Percentiles rank a stretch among this genome's conserved stretches.
These are phyloP conservation scores for Clitocybe nebularis DNA, from an alignment of 1,284 basidiomycete genomes.

Conservation along the genomic window DNA sequence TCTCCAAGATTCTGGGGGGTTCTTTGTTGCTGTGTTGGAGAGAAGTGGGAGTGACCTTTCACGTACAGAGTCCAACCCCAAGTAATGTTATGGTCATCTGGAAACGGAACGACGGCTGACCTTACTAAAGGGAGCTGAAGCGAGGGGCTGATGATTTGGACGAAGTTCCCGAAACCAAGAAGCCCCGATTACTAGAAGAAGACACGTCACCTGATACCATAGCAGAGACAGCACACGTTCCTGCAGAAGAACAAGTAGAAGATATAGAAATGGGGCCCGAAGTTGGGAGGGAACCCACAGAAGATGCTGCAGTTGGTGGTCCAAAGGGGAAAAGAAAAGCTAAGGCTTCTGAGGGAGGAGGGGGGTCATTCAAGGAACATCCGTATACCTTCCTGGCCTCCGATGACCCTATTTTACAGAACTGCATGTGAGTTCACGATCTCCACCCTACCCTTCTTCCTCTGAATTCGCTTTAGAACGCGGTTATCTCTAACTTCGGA, in stretches of 20 bases:
- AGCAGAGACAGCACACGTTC: conserved; percentile 11
- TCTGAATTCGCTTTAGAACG: conserved; percentile 40
- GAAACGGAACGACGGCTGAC: background rate
- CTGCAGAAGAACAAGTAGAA: conserved; percentile 16
- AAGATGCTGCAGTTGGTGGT: background rate
- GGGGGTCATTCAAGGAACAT: conserved; percentile 79
- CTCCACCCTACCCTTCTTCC: conserved; percentile 1
- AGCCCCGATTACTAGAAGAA: conserved; percentile 32
- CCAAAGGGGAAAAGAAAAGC: conserved; percentile 14
- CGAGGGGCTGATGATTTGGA: conserved; percentile 40
- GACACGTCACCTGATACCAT: background rate
- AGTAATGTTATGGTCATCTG: conserved; percentile 17
- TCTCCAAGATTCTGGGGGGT: conserved; percentile 95
- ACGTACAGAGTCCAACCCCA: conserved; percentile 13
- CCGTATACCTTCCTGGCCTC: conserved; percentile 81
- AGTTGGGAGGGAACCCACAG: conserved; percentile 5
- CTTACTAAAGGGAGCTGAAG: conserved; percentile 38
- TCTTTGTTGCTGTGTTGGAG: conserved; percentile 92
- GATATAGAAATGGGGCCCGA: conserved; percentile 8
- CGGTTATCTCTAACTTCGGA: conserved; percentile 70
- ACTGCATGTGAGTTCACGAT: conserved; percentile 57
- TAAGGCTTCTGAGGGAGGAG: conserved; percentile 21
- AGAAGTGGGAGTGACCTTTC: conserved; percentile 26
- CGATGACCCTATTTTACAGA: conserved; percentile 65
- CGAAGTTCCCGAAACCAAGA: conserved; percentile 45